Evolutionary conservation across 1,284 basidiomycete species (phyloP), one percentile per base, ranked within the genome.

Genomic region (Heterobasidion irregulare): DNA sequence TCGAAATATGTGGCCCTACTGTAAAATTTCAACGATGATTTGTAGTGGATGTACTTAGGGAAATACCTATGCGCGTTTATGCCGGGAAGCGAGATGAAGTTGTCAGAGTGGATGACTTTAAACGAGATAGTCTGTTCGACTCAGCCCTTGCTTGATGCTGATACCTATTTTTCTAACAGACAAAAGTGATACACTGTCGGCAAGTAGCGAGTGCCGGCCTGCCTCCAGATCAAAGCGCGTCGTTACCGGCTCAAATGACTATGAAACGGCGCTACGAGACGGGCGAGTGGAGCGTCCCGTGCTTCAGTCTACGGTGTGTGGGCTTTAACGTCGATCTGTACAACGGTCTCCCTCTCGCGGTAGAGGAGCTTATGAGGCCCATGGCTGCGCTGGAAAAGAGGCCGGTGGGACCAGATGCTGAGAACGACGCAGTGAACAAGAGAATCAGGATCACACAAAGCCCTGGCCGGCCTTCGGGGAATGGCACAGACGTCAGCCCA

Each of bases 41-140:
- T 13, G 2, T 49, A 68, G 67, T 69, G 67, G 67, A 52, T 59
- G 7, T 69, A 69, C 52, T 59, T 64, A 9, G 67, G 66, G 1
- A 49, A 59, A 13, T 68, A 66, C 54, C 26, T 56, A 9, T 64
- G 55, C n/a, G 55, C 55, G 2, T 36, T 51, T 8, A 49, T 68
- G n/a, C 41, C 54, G 0, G 63, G 59, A 5, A 55, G 46, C 18
- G 66, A 66, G 19, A 68, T 69, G 67, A 57, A 55, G 18, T 46
- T 69, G 7, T 63, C 66, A 6, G 67, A 68, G 56, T 69, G 66
- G 66, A 56, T 65, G 56, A 53, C 38, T 6, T 58, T 69, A 7
- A 63, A 68, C 44, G 66, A 66, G 19, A 50, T 60, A 53, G 67
- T 66, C 32, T 2, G 59, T 18, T 33, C 32, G 19, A 47, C 18